Evolutionary conservation across 2,329 filamentous ascomycete species (phyloP), one percentile per base, ranked within the genome.

Genomic region (Aphanocladium album): DNA sequence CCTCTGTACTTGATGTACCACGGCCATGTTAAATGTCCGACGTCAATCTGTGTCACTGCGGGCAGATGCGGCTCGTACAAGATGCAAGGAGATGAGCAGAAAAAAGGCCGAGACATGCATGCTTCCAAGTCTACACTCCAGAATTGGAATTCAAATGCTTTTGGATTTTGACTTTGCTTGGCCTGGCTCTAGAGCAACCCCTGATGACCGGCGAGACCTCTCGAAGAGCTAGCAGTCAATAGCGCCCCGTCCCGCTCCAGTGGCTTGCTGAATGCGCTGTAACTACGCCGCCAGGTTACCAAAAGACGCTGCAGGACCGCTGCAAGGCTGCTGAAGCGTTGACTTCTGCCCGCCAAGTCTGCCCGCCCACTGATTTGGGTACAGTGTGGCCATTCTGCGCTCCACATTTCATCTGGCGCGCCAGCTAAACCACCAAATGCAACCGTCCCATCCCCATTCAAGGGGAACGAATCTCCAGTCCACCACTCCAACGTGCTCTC

Each of bases 361-460:
- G 41, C 9, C 41, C 12, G 19, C n/a, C n/a, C n/a, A n/a, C n/a
- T n/a, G n/a, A n/a, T n/a, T n/a, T 30, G 30, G 9, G 30, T 30
- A 30, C 30, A 12, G 23, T 8, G 16, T 12, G 8, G 21, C 23
- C 45, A 27, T 49, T 39, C 16, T 4, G n/a, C 5, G 54, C 35
- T 51, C 56, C 56, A 58, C 56, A 58, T 58, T 58, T 58, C 56
- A 58, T 58, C 56, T 37, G 41, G 19, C 41, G 41, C 39, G n/a
- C n/a, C n/a, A 9, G 30, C 41, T 19, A 47, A 37, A n/a, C 27
- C 19, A 21, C 27, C 50, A 53, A 35, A 35, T 9, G 37, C 50
- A n/a, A 33, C 33, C 35, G 33, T 53, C n/a, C 33, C 33, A 12
- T 14, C 50, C 7, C 30, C n/a, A 5, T 51, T 11, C 12, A 51